Conservation (phyloP, 257 asterid species). For the Jacaranda copaia region DNA sequence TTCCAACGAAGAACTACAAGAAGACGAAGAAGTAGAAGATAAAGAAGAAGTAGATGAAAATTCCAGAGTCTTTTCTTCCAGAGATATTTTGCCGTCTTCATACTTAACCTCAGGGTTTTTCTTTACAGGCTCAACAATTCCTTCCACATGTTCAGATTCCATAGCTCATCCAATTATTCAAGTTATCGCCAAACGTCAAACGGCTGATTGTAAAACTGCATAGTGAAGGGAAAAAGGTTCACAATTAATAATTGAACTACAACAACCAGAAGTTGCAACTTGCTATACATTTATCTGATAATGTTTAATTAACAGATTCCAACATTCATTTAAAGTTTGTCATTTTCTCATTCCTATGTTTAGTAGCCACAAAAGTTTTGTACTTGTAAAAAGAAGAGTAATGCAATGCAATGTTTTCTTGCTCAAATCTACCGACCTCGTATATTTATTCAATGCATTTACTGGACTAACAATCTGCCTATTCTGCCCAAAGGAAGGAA, state of each 20-base stretch:
- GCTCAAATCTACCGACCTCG: no score
- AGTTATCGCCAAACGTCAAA: constrained; percentile 6
- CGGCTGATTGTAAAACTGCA: constrained; percentile 19
- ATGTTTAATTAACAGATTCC: background rate
- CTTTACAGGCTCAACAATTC: constrained; percentile 31
- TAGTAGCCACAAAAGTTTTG: background rate
- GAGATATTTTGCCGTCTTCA: constrained; percentile 27
- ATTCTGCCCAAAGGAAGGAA: no score
- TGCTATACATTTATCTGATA: background rate
- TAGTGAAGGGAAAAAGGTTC: background rate
- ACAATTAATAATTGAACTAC: background rate
- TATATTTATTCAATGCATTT: no score
- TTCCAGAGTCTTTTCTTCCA: constrained; percentile 21
- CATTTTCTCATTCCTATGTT: background rate
- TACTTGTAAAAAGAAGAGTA: background rate
- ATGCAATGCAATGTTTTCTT: no score
- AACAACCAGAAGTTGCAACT: background rate
- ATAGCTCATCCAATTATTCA: constrained; percentile 35
- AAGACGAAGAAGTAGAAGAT: constrained; percentile 45
- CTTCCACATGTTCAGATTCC: constrained; percentile 49
- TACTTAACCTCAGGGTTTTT: constrained; percentile 27
- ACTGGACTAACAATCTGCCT: no score
- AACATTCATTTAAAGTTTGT: background rate
- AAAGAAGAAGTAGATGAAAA: constrained; percentile 31
- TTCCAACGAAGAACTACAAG: constrained; percentile 39